These are phyloP conservation scores for Pisolithus marmoratus DNA, from an alignment of 768 basidiomycete species.

Conservation along the genomic window DNA sequence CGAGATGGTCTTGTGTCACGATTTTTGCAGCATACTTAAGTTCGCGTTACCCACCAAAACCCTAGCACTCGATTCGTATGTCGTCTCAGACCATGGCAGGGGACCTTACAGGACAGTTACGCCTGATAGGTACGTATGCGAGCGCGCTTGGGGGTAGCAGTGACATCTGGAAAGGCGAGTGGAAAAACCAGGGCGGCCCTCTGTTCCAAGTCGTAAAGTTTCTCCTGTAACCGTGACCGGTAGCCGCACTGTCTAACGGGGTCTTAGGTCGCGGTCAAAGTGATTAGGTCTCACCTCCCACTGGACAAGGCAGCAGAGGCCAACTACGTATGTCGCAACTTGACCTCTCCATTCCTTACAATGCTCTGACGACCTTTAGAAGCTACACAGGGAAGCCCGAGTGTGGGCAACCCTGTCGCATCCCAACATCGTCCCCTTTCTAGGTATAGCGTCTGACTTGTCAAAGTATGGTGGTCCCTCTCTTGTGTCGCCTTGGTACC, in stretches of 20 bases:
- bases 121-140: not conserved
- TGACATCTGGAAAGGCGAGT: conserved; percentile 2
- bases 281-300: conserved; percentile 16
- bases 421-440: conserved; percentile 20
- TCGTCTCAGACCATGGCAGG: not conserved
- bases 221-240: no score
- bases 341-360: not conserved
- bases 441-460: conserved; percentile 17
- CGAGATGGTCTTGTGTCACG: no score
- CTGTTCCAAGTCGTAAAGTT: not conserved
- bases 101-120: conserved; percentile 2
- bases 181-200: not conserved
- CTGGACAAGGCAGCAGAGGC: conserved; percentile 12
- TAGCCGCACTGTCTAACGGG: not conserved
- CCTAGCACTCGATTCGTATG: not conserved
- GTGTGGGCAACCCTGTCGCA: conserved; percentile 21
- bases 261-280: conserved; percentile 23
- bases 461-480: conserved; percentile 14
- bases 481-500: conserved; percentile 23
- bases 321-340: conserved; percentile 12
- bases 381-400: conserved; percentile 23
- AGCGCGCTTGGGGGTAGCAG: not conserved
- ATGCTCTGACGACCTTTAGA: conserved; percentile 8
- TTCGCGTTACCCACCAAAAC: not conserved
- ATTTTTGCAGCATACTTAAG: no score